Evolutionary conservation across 768 basidiomycete species (phyloP).

Genomic region (Leccinum subtestaceum): DNA sequence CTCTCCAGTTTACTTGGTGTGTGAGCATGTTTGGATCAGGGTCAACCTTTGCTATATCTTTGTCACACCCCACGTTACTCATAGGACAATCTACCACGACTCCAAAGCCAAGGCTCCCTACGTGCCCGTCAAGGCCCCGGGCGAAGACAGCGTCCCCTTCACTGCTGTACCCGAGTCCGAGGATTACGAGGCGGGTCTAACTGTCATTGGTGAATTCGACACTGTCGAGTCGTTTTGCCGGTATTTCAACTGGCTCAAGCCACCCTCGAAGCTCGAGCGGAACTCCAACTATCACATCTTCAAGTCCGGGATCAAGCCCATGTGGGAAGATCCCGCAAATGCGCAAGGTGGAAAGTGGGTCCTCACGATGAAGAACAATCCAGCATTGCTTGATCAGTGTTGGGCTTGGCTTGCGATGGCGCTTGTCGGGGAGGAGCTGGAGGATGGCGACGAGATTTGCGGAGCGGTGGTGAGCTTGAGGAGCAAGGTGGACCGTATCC

Average conservation of each 20-base stretch:
- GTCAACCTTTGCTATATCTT: background rate
- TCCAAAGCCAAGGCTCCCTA: conserved; percentile 67
- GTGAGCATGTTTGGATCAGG: conserved; percentile 13
- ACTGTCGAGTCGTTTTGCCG: conserved; percentile 90
- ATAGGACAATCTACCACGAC: conserved; percentile 89
- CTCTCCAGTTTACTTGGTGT: conserved; percentile 80
- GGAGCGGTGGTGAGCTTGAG: conserved; percentile 85
- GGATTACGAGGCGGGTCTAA: conserved; percentile 83
- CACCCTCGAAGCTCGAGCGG: conserved; percentile 82
- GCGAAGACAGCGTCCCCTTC: conserved; percentile 32
- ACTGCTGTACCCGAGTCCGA: conserved; percentile 56
- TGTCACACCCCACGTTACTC: background rate
- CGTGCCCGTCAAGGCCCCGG: conserved; percentile 7
- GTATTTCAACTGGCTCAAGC: conserved; percentile 93
- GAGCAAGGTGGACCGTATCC: conserved; percentile 85
- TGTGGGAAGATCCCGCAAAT: conserved; percentile 97
- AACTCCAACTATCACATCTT: conserved; percentile 96
- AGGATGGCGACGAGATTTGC: conserved; percentile 70
- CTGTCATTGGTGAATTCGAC: conserved; percentile 84
- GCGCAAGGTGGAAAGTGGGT: conserved; percentile 95
- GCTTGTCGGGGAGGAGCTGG: conserved; percentile 68
- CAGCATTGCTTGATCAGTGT: conserved; percentile 74
- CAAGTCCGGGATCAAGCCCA: conserved; percentile 90
- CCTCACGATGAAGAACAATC: conserved; percentile 85
- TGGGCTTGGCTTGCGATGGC: conserved; percentile 93